Evolutionary conservation across 306 rosid species (phyloP).

Genomic region (Corylus heterophylla): DNA sequence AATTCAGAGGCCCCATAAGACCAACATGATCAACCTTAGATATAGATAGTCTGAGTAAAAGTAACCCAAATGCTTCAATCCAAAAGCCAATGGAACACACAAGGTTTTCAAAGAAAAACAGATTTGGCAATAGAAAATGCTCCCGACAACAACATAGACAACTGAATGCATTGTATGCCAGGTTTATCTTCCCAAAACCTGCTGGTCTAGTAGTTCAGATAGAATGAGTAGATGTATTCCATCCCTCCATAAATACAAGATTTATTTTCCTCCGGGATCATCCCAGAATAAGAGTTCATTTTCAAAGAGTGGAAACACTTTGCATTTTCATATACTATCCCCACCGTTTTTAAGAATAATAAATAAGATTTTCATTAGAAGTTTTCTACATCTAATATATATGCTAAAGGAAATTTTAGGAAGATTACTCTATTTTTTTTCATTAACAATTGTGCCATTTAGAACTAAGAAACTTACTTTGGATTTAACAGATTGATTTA

Average conservation of each 20-base stretch:
- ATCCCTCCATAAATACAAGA: background rate
- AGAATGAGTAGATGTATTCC: background rate
- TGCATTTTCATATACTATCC: background rate
- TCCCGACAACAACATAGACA: background rate
- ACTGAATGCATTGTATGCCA: background rate
- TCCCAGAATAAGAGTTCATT: background rate
- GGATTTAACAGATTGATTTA: background rate
- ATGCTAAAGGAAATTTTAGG: too few relatives aligned
- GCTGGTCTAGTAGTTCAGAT: background rate
- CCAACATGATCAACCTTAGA: background rate
- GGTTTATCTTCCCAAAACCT: background rate
- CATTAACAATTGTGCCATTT: too few relatives aligned
- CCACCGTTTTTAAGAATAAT: background rate
- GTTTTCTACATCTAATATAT: background rate
- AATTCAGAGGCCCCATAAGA: background rate
- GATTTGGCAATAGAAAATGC: background rate
- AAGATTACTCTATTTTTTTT: too few relatives aligned
- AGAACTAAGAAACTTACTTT: background rate
- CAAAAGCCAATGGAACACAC: background rate
- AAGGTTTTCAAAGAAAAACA: background rate
- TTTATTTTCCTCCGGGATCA: background rate
- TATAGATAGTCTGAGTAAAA: background rate
- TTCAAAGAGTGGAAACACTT: background rate
- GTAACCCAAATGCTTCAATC: background rate
- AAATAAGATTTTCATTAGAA: background rate